Evolutionary conservation across 2,329 filamentous ascomycete species (phyloP).

Genomic region (Diaporthe sp.): DNA sequence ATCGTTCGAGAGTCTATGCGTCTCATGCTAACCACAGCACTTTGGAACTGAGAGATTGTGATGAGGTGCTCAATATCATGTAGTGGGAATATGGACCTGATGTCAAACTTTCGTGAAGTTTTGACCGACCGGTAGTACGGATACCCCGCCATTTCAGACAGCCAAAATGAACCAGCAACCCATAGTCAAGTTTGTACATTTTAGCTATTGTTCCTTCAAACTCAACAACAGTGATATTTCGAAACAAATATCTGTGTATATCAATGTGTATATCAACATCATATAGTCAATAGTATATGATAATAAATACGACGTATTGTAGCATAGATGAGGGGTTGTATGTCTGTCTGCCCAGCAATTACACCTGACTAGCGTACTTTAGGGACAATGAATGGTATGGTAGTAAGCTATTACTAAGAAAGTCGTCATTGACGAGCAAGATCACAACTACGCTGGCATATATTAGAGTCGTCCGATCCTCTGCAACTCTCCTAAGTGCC

Average conservation of each 20-base stretch:
- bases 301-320: neutral
- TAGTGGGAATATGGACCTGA: neutral
- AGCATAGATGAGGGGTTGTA: neutral
- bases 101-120: neutral
- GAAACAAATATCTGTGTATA: neutral
- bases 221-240: neutral
- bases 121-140: neutral
- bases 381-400: neutral
- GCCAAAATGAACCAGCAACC: neutral
- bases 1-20: neutral
- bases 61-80: neutral
- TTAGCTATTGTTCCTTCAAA: neutral
- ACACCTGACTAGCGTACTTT: neutral
- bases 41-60: neutral
- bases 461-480: neutral
- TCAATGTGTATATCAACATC: neutral
- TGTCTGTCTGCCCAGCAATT: neutral
- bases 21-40: neutral
- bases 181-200: neutral
- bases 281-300: neutral
- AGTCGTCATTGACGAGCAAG: neutral
- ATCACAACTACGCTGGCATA: neutral
- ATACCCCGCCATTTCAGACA: neutral
- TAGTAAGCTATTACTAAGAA: constrained; percentile 18
- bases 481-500: neutral